Evolutionary conservation across 139 green algal species (phyloP), one percentile per base, ranked within the genome.

Genomic region (Dunaliella sp.): DNA sequence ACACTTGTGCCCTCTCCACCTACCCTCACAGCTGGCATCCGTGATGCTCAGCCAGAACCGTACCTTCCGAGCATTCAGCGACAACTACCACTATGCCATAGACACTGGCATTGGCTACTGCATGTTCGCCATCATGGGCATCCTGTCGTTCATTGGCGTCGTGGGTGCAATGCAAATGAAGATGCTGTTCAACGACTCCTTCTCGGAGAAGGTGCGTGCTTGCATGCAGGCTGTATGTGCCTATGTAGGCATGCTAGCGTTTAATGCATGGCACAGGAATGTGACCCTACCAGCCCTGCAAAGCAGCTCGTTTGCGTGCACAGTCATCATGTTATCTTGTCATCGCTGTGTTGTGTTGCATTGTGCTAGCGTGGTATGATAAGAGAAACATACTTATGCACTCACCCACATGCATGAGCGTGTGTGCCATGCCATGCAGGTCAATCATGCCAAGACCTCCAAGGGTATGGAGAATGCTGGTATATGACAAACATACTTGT

Each of bases 111-210:
- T 92, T 34, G 89, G 89, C 84, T 92, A 92, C 84, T 65, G 83
- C 32, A 88, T 92, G 80, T 92, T 92, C 84, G 76, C 88, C 80
- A 37, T 90, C 81, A 88, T 92, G 76, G 86, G 48, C 35, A 59
- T 92, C 36, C 82, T 92, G 32, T 86, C 89, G 35, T 92, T 92
- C 84, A 75, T 92, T 0, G 89, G 89, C 31, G 38, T 92, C 0
- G 36, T 87, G 1, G 73, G 86, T 31, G 81, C 86, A 36, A 86
- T 92, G 81, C 89, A 92, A 76, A 92, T 92, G 89, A 88, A 88
- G 82, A 77, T 92, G 81, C 86, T 92, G 38, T 92, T 92, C 86
- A 92, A 92, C 86, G 89, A 92, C 84, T 82, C 89, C 31, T 92
- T 92, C 73, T 83, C 86, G n/a, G 86, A 92, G 84, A 86, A 58